Evolutionary conservation across 169 alveolate genomes (phyloP).

Genomic region (Babesia ovis): DNA sequence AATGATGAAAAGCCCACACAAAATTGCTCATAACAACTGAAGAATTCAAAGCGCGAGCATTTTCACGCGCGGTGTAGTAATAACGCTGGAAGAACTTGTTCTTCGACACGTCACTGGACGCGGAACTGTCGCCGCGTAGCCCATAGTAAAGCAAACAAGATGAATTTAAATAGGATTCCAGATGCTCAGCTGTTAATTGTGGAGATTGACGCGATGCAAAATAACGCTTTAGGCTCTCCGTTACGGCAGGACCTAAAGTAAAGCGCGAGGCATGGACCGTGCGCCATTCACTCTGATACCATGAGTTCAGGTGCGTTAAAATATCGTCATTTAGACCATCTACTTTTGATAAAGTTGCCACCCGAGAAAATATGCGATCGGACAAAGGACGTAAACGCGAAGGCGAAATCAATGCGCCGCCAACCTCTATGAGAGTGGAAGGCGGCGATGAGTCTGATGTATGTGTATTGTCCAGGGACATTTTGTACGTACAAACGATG

Average conservation of each 20-base stretch:
- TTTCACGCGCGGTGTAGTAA: constrained; percentile 63
- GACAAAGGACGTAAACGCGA: constrained; percentile 9
- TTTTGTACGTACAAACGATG: background rate
- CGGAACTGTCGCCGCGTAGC: constrained; percentile 35
- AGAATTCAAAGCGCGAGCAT: constrained; percentile 55
- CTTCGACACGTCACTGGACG: constrained; percentile 42
- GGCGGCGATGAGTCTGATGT: background rate
- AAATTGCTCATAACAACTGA: constrained; percentile 54
- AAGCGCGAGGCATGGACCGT: constrained; percentile 26
- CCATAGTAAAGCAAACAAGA: constrained; percentile 53
- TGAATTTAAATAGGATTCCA: constrained; percentile 40
- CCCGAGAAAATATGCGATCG: constrained; percentile 21
- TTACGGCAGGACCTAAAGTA: background rate
- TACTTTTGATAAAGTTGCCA: constrained; percentile 4
- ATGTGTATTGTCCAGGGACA: constrained; percentile 3
- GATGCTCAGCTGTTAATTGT: constrained; percentile 15
- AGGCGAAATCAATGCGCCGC: constrained; percentile 9
- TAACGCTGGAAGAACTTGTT: constrained; percentile 54
- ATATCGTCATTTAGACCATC: constrained; percentile 18
- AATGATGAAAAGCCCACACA: constrained; percentile 48
- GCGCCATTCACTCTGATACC: constrained; percentile 52
- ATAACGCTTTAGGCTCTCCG: constrained; percentile 18
- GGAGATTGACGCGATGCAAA: constrained; percentile 3
- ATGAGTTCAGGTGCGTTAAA: constrained; percentile 13
- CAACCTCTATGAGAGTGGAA: background rate